Base-by-base conservation (phyloP, 805 yeast genomes). In the Candida ascalaphidarum region DNA sequence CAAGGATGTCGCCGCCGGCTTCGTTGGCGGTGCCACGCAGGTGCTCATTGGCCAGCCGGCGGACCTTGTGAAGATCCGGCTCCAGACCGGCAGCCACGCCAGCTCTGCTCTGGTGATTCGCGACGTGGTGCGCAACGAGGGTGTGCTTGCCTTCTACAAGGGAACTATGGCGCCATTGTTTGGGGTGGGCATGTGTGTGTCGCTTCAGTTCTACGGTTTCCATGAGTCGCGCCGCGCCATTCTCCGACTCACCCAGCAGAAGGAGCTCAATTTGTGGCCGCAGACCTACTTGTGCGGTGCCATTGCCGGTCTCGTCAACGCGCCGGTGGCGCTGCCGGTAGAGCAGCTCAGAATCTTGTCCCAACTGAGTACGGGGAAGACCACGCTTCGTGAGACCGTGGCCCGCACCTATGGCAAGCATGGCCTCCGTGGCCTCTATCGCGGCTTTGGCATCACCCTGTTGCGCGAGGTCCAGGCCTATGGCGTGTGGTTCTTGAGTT, bases 401-500 rank as follows among this genome's bases (percentile, higher is more conserved):
- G 40, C 45, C 21, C 48, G 58, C 30, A 74, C 77, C 9, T 54
- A 59, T 35, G 23, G 35, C 4, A 29, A 46, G 1, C 41, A 62
- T 14, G 83, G 84, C 4, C n/a, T 57, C 13, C 30, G 48, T 11
- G 82, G 81, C 1, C 37, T 77, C 4, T 74, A 61, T 40, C 52
- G 84, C 30, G 84, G 84, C 0, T 51, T 58, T 11, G 39, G 55
- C 3, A 65, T 77, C 32, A 77, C 84, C 0, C 40, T 71, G 1
- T 24, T 70, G 9, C 56, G 84, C 33, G 84, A 77, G 41, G 52
- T 68, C n/a, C 84, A 77, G 48, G 82, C 84, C 0, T 78, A 79
- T 43, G 86, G 86, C 5, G 71, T 76, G 11, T 78, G 86, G 86
- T 78, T 78, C 40, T 52, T 75, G 33, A 61, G 82, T 1, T 78